Evolutionary conservation across 805 yeast genomes (phyloP), one percentile per base, ranked within the genome.

Genomic region (Lachancea thermotolerans): DNA sequence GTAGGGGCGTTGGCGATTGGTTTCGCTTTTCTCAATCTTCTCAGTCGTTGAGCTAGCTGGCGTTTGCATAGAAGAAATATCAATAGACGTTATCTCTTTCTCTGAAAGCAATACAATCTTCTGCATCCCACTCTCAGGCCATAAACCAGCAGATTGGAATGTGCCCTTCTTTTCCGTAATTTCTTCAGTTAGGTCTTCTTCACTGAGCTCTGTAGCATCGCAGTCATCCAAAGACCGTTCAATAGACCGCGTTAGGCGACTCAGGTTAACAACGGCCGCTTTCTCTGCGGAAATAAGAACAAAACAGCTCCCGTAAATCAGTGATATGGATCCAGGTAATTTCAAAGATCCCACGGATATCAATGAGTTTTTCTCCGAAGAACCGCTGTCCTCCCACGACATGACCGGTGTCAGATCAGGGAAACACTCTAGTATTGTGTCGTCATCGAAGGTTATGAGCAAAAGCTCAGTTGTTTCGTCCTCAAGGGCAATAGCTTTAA

Each of bases 341-440:
- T 27, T 38, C 46, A 38, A 11, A 8, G 42, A 32, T 4, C 31
- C 36, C 2, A 60, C 31, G 14, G 57, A 16, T 0, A 48, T 54
- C 21, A 62, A 46, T 1, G 66, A 58, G 39, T 55, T 52, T 32
- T 59, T 54, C n/a, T 56, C 50, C 18, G 49, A 45, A 30, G 52
- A 60, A 1, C 55, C 47, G 1, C 49, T 52, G 1, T 39, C n/a
- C 37, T 56, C 59, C 71, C 69, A 69, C 37, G 58, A 62, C 76
- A 71, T 72, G 0, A 62, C 47, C 12, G 58, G 47, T 17, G 59
- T 63, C 12, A 53, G 44, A 44, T 69, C 71, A 36, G 64, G 67
- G 9, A 62, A 57, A 14, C 66, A 45, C 0, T 64, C 29, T 1
- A 62, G 37, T 25, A 64, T 37, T 9, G 67, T 63, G 10, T 65